A percentile compares a stretch with the other conserved stretches of the same genome.
These are phyloP conservation scores for Micractinium sp. DNA, from an alignment of 139 green algal genomes.

Conservation along the genomic window DNA sequence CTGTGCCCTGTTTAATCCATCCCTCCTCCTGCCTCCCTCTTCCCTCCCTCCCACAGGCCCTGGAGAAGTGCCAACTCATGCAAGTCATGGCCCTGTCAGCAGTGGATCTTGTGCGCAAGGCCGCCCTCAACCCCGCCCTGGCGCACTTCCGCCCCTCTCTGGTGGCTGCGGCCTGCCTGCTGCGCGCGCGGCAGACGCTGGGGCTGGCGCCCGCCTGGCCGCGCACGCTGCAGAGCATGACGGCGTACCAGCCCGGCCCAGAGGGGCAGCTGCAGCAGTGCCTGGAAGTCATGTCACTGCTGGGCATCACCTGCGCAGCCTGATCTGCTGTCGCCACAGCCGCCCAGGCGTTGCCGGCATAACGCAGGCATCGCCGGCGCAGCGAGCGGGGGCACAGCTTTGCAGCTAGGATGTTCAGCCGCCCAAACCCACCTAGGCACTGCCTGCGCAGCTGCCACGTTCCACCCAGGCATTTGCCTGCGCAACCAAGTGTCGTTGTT, in stretches of 20 bases:
- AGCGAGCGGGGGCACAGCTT: background rate
- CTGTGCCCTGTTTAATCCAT: background rate
- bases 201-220: slow-evolving; percentile 44
- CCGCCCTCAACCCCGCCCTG: slow-evolving; percentile 25
- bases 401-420: no score
- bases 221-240: slow-evolving; percentile 35
- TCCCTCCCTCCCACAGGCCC: background rate
- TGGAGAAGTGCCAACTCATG: slow-evolving; percentile 27
- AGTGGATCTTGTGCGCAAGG: slow-evolving; percentile 23
- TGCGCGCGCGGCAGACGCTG: slow-evolving; percentile 15
- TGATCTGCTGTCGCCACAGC: background rate
- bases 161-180: slow-evolving; percentile 45
- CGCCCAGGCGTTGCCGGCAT: background rate
- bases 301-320: background rate
- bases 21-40: background rate
- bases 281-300: slow-evolving; percentile 31
- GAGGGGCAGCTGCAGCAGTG: slow-evolving; percentile 17
- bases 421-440: no score
- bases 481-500: background rate
- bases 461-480: background rate
- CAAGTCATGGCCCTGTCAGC: slow-evolving; percentile 30
- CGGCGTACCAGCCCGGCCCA: background rate
- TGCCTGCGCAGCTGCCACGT: background rate
- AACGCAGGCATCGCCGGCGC: no score
- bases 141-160: slow-evolving; percentile 24